Evolutionary conservation across 495 filamentous ascomycete species (phyloP).

Genomic region (Thermochaetoides thermophila): DNA sequence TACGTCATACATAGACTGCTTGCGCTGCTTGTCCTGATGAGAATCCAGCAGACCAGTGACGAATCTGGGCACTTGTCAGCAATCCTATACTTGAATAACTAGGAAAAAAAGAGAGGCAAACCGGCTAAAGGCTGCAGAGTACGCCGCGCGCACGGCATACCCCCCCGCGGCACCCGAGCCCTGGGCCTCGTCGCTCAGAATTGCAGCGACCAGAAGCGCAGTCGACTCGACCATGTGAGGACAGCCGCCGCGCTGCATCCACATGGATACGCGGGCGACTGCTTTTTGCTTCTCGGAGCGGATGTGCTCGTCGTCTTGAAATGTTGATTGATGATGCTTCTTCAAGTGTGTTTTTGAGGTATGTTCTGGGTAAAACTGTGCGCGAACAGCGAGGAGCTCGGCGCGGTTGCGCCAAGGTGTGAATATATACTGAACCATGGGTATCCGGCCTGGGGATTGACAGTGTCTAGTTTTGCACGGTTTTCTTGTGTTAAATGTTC

Average conservation of each 20-base stretch:
- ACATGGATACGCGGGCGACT: conserved; percentile 37
- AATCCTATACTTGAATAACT: background rate
- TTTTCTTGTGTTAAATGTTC: no score
- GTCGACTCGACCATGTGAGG: conserved; percentile 75
- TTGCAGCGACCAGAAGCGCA: conserved; percentile 57
- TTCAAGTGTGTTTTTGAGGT: background rate
- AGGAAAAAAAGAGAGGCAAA: conserved; percentile 1
- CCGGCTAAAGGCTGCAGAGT: conserved; percentile 35
- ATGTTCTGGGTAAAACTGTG: conserved; percentile 45
- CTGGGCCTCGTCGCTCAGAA: conserved; percentile 44
- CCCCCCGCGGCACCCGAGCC: conserved; percentile 19
- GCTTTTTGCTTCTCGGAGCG: no score
- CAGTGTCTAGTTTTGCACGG: no score
- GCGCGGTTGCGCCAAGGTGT: conserved; percentile 60
- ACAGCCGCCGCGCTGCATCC: conserved; percentile 54
- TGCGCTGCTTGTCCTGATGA: conserved; percentile 50
- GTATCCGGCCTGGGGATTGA: no score
- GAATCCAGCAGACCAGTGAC: conserved; percentile 79
- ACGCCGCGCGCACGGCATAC: conserved; percentile 31
- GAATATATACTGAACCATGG: conserved; percentile 67
- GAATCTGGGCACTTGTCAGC: conserved; percentile 40
- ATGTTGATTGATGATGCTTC: background rate
- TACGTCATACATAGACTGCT: conserved; percentile 69
- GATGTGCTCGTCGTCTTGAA: no score
- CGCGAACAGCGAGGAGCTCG: conserved; percentile 52